phyloP scores from a whole-genome alignment of 768 basidiomycete species.

The Boletus rufocinnamomeus region DNA sequence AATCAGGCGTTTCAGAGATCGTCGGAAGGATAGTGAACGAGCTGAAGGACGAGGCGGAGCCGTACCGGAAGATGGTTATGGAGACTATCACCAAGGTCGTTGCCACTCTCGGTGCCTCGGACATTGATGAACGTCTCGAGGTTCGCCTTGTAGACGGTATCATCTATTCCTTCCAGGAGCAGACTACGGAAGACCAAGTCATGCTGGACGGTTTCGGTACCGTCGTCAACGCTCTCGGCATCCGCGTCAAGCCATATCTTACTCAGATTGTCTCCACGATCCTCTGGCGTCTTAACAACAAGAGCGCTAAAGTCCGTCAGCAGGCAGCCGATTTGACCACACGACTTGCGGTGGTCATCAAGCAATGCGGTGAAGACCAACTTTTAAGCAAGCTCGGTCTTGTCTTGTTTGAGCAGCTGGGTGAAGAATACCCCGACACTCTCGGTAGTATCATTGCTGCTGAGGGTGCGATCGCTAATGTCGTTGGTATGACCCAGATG shows the following conservation, averaged over 20 bases:
- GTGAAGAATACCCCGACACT: conserved; percentile 99
- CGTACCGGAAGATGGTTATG: conserved; percentile 99
- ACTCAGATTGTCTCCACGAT: conserved; percentile 99
- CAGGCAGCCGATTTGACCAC: conserved; percentile 98
- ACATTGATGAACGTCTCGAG: conserved; percentile 95
- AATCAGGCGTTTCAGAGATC: conserved; percentile 95
- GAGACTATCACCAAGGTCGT: conserved; percentile 99
- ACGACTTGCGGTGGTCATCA: conserved; percentile 96
- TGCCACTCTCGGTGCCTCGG: conserved; percentile 90
- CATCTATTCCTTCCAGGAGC: conserved; percentile 99
- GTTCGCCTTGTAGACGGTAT: conserved; percentile 95
- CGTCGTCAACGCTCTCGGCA: conserved; percentile 93
- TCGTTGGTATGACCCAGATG: conserved; percentile 99
- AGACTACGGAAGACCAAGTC: conserved; percentile 97
- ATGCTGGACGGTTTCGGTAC: conserved; percentile 99
- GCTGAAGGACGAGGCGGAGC: conserved; percentile 62
- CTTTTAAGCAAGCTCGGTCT: conserved; percentile 94
- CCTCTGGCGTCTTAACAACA: conserved; percentile 99
- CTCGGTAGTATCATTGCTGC: conserved; percentile 99
- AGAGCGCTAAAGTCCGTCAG: conserved; percentile 98
- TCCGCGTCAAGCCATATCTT: conserved; percentile 97
- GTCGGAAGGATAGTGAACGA: conserved; percentile 77
- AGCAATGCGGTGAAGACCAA: conserved; percentile 97
- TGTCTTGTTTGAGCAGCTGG: conserved; percentile 96
- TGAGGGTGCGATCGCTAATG: conserved; percentile 97